Base-by-base conservation (phyloP, 805 yeast species). In the Kazachstania psychrophila region DNA sequence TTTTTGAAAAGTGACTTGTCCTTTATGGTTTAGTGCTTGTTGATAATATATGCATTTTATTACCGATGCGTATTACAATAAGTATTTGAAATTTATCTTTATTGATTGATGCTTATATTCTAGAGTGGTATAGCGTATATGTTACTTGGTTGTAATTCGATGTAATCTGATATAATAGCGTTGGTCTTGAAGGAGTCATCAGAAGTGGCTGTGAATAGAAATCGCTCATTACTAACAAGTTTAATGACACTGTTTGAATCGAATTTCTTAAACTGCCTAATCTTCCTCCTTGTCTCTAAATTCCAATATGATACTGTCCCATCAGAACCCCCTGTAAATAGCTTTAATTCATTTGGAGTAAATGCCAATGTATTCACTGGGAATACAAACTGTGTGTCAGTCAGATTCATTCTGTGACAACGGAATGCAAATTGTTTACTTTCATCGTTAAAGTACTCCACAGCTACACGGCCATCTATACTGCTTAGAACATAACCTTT, bases 301-400 rank as follows among this genome's bases (percentile, higher is more conserved):
- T 87, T 96, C 97, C 97, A 89, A 54, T 80, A 70, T 48, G 85
- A 77, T 49, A 87, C 80, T 30, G 83, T 71, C 9, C 95, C 94
- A 60, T 89, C 97, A 2, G 92, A 72, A 1, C 97, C 96, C 2
- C 94, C 94, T 2, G 96, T 88, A 40, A 77, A 75, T 50, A 89
- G 73, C 1, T 94, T 82, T 13, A 85, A 83, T 52, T 72, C 73
- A 14, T 67, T 64, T 1, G 92, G 89, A 52, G 83, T 89, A 69
- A 88, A 86, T 9, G 73, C 61, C 23, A 89, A 69, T 10, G 85
- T 64, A 54, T 86, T 84, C 20, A 89, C 85, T 0, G 95, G 70
- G 48, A 77, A 88, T 10, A 86, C 81, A 25, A 70, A 56, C 40
- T 75, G 83, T 7, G 63, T 61, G 29, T 66, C 73, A 2, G 52